Evolutionary conservation across 2,329 filamentous ascomycete species (phyloP).

Genomic region (Decorospora gaudefroyi): DNA sequence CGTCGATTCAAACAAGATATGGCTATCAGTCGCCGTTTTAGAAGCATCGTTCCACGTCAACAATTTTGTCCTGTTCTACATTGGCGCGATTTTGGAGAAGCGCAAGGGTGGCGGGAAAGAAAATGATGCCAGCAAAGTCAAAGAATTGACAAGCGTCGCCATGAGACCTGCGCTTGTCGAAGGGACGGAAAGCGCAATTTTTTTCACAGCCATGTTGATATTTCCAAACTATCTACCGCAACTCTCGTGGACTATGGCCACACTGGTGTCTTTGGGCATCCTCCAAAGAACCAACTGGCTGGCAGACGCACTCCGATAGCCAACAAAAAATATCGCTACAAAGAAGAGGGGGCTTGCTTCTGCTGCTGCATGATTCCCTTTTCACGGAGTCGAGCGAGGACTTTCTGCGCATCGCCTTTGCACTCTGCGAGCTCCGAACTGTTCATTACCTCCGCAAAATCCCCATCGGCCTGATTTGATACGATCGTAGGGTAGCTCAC

Average conservation of each 20-base stretch:
- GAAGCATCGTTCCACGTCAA: conserved; percentile 1
- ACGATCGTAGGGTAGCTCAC: conserved; percentile 1
- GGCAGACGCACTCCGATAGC: neutral
- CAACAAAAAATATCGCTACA: neutral
- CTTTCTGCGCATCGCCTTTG: neutral
- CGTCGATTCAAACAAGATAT: neutral
- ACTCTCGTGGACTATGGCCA: conserved; percentile 1
- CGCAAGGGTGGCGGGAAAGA: neutral
- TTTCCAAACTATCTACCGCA: neutral
- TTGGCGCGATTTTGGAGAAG: conserved; percentile 2
- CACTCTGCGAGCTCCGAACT: conserved; percentile 1
- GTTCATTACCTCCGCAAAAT: neutral
- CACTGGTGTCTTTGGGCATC: conserved; percentile 1
- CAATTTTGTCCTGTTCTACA: conserved; percentile 3
- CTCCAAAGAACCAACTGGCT: conserved; percentile 1
- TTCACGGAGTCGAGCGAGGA: neutral
- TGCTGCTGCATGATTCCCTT: neutral
- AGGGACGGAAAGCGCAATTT: conserved; percentile 3
- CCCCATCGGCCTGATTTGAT: neutral
- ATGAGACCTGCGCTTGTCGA: conserved; percentile 2
- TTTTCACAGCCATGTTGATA: conserved; percentile 1
- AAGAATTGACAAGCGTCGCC: conserved; percentile 1
- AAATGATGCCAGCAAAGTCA: neutral
- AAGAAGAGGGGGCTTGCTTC: too few species aligned
- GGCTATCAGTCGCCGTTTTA: neutral